Percentiles rank a stretch among this genome's conserved stretches.
Evolutionary conservation across 805 yeast genomes (phyloP).

Genomic region (Lipomyces lipofer): DNA sequence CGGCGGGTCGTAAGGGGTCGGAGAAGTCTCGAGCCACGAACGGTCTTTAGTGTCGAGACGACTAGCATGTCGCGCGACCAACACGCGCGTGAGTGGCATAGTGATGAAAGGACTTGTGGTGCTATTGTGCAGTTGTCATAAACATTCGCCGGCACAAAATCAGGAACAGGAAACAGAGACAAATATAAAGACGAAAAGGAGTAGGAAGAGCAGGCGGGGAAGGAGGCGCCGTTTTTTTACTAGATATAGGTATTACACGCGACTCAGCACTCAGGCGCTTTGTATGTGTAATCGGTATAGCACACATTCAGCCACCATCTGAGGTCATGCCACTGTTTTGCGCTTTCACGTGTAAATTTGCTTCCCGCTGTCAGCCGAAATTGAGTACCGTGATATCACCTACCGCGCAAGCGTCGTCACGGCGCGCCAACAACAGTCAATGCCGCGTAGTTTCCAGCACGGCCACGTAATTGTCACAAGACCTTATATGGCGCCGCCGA

Average conservation of each 20-base stretch:
- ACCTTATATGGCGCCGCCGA: too few species aligned
- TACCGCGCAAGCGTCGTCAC: too few species aligned
- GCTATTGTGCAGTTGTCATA: background rate
- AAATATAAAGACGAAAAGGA: background rate
- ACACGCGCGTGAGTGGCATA: conserved; percentile 25
- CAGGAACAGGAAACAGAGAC: background rate
- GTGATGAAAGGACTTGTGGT: background rate
- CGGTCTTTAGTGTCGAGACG: conserved; percentile 40
- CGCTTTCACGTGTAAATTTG: background rate
- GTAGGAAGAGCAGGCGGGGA: background rate
- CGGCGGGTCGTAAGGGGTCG: conserved; percentile 45
- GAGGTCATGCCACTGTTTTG: background rate
- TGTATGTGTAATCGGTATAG: background rate
- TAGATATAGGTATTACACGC: background rate
- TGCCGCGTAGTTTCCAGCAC: too few species aligned
- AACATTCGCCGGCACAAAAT: background rate
- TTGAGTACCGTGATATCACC: too few species aligned
- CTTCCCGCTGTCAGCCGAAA: too few species aligned
- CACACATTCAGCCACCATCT: background rate
- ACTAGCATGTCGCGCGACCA: conserved; percentile 41
- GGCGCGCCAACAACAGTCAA: too few species aligned
- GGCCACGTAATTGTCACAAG: too few species aligned
- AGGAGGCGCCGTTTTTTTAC: background rate
- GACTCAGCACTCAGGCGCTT: background rate
- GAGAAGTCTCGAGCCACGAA: conserved; percentile 38